Evolutionary conservation across 345 rosid genomes (phyloP), one percentile per base, ranked within the genome.

Genomic region (Moricandia moricandioides): DNA sequence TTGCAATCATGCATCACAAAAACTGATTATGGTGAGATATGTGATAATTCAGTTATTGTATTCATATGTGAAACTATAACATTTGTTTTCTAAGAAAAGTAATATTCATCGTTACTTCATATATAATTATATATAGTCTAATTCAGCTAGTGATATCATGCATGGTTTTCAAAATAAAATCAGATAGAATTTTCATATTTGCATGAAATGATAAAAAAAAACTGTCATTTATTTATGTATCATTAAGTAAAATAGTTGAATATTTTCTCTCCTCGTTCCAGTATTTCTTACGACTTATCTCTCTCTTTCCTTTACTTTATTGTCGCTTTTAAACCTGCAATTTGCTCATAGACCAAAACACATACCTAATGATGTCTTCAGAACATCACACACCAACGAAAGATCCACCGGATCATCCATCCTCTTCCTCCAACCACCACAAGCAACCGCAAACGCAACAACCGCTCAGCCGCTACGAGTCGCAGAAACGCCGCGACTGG

Each of bases 401-500:
- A 72, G 73, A 67, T 78, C 81, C 73, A 66, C 72, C 77, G 56
- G 77, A 72, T 78, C 73, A 71, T 62, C 74, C 81, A 11, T 61
- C 73, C 30, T 59, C 81, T 6, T 59, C 81, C 63, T 47, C 65
- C 10, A 72, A 26, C 65, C 70, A 78, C 60, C 74, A 54, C 66
- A 60, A 67, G 40, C 81, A 72, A 60, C 40, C 51, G 5, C 65
- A 47, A 68, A 69, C 47, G 24, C 68, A 58, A 17, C 79, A 72
- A 5, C 71, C 69, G 3, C 83, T 90, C 82, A 92, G 96, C 85
- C 80, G 96, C 69, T 90, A 92, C 31, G 98, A 92, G 80, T 92
- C 98, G 5, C 98, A 92, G 77, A 92, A 92, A 71, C 81, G 89
- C 18, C 88, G 97, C 10, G 97, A 92, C 35, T 92, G 98, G 98